Conservation (phyloP, 2,329 filamentous ascomycete genomes). For the Diaporthe vaccinii region DNA sequence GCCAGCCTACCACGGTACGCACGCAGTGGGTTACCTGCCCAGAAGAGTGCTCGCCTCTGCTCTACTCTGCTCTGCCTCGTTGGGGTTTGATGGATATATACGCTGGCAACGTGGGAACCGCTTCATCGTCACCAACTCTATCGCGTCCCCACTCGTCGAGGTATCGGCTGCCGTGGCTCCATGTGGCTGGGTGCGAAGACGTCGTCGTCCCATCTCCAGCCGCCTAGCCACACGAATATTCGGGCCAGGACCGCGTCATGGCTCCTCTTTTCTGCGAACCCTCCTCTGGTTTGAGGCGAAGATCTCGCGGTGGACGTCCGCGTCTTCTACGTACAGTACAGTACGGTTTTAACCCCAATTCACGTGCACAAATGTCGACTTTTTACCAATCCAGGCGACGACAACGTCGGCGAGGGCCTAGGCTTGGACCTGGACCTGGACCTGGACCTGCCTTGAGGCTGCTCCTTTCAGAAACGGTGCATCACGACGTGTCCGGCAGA, state of each 20-base stretch:
- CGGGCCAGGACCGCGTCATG: conserved; percentile 31
- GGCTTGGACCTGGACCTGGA: background rate
- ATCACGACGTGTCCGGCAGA: conserved; percentile 5
- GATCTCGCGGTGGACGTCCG: conserved; percentile 13
- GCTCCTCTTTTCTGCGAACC: conserved; percentile 32
- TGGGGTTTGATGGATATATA: background rate
- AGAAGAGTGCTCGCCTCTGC: background rate
- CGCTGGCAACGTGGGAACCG: background rate
- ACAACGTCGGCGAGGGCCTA: background rate
- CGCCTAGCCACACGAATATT: conserved; percentile 18
- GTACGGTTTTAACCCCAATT: background rate
- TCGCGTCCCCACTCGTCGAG: background rate
- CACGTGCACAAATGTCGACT: background rate
- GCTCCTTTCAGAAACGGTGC: background rate
- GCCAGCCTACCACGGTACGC: background rate
- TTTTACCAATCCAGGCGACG: background rate
- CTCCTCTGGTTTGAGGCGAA: conserved; percentile 2
- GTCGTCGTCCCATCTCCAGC: conserved; percentile 22
- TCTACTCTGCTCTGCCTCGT: background rate
- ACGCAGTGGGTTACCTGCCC: background rate
- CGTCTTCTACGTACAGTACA: background rate
- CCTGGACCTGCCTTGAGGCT: background rate
- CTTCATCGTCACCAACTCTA: background rate
- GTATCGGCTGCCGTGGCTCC: background rate
- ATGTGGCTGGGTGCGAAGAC: conserved; percentile 22